Evolutionary conservation across 441 rosid genomes (phyloP).

Genomic region (Eutrema salsugineum): DNA sequence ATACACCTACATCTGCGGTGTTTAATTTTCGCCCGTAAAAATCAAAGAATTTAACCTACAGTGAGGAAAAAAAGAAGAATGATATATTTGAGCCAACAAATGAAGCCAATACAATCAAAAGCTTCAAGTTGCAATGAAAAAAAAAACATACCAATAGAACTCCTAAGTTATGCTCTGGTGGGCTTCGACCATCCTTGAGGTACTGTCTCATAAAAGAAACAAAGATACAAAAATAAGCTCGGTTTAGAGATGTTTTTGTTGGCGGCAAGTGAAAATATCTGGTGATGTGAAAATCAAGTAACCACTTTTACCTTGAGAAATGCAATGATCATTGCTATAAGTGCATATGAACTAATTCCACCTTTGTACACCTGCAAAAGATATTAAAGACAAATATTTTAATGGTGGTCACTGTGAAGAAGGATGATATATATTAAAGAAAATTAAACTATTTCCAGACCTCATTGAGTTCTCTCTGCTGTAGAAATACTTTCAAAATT

Average conservation of each 20-base stretch:
- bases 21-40: constrained; percentile 83
- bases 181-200: constrained; percentile 44
- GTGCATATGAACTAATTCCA: constrained; percentile 90
- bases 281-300: background rate
- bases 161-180: constrained; percentile 79
- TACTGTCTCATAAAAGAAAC: constrained; percentile 43
- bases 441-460: constrained; percentile 32
- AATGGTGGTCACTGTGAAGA: constrained; percentile 19
- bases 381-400: background rate
- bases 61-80: constrained; percentile 3
- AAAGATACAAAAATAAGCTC: background rate
- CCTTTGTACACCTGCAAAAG: constrained; percentile 81
- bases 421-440: background rate
- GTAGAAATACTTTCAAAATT: constrained; percentile 85
- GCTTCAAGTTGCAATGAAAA: background rate
- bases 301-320: constrained; percentile 56
- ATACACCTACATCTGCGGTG: constrained; percentile 75
- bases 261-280: background rate
- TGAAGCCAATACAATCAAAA: background rate
- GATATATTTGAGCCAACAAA: background rate
- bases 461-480: constrained; percentile 95
- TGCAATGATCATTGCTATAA: constrained; percentile 84
- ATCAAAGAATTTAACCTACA: constrained; percentile 83
- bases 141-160: constrained; percentile 65
- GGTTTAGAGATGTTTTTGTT: background rate